A percentile compares a stretch with the other conserved stretches of the same genome.
Evolutionary conservation across 345 rosid species (phyloP).

Genomic region (Murraya koenigii): DNA sequence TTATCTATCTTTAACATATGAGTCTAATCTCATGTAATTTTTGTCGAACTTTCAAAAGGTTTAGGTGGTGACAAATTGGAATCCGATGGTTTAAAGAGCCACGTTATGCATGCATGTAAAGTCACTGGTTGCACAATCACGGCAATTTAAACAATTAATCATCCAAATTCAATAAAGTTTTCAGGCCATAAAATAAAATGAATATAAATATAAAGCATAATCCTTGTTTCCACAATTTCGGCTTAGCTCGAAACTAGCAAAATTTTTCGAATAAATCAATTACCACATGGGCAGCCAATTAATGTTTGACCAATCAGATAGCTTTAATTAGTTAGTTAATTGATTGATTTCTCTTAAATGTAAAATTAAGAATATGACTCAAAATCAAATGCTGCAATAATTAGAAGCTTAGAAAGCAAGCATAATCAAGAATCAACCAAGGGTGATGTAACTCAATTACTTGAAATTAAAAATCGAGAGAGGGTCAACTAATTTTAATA

Average conservation of each 20-base stretch:
- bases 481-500: background rate
- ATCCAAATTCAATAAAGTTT: background rate
- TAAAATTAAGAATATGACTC: background rate
- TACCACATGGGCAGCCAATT: slow-evolving; percentile 2
- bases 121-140: background rate
- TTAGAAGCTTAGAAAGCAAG: background rate
- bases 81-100: background rate
- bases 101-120: slow-evolving; percentile 5
- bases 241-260: slow-evolving; percentile 1
- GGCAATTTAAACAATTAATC: background rate
- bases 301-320: slow-evolving; percentile 16
- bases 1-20: background rate
- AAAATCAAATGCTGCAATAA: background rate
- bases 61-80: slow-evolving; percentile 7
- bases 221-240: slow-evolving; percentile 23
- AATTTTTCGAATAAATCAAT: background rate
- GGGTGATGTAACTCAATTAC: slow-evolving; percentile 4
- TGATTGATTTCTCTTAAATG: too few species aligned
- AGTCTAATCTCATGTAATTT: background rate
- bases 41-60: background rate
- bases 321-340: background rate
- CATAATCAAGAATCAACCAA: background rate
- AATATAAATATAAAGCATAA: background rate
- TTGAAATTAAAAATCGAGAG: slow-evolving; percentile 7
- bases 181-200: background rate